Conservation (phyloP, 306 rosid species). For the Cicer yamashitae region DNA sequence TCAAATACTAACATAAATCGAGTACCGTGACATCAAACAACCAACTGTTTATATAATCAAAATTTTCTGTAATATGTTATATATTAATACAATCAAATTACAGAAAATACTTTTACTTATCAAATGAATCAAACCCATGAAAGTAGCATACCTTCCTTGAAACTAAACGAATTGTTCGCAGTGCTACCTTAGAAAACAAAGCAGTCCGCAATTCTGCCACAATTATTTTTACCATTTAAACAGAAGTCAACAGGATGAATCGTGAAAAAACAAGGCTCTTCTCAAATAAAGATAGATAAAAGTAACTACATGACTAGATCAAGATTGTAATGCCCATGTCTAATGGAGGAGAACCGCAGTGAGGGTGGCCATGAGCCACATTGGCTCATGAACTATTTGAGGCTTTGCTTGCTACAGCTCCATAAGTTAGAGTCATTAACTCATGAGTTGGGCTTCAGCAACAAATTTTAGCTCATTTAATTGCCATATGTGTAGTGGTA, state of each 20-base stretch:
- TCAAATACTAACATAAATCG: conserved; percentile 32
- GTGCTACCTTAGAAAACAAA: conserved; percentile 91
- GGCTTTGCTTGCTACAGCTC: conserved; percentile 23
- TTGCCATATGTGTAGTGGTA: neutral
- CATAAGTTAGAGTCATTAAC: neutral
- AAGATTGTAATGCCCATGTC: conserved; percentile 35
- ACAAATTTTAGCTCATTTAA: conserved; percentile 10
- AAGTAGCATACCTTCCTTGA: conserved; percentile 79
- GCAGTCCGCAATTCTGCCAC: conserved; percentile 90
- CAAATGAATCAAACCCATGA: conserved; percentile 29
- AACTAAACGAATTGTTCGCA: conserved; percentile 90
- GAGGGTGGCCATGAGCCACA: neutral
- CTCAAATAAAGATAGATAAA: conserved; percentile 34
- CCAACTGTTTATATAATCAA: conserved; percentile 33
- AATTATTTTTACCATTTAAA: conserved; percentile 39
- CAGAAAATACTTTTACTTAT: conserved; percentile 26
- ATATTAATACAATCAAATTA: conserved; percentile 12
- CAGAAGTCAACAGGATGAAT: conserved; percentile 25
- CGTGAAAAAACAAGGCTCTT: conserved; percentile 26
- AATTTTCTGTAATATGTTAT: conserved; percentile 2
- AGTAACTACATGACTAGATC: conserved; percentile 32
- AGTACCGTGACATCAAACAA: conserved; percentile 33
- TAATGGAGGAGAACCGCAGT: conserved; percentile 8
- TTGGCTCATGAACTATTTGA: neutral
- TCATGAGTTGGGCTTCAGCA: neutral